phyloP scores from a whole-genome alignment of 345 rosid species.

The Durio zibethinus region DNA sequence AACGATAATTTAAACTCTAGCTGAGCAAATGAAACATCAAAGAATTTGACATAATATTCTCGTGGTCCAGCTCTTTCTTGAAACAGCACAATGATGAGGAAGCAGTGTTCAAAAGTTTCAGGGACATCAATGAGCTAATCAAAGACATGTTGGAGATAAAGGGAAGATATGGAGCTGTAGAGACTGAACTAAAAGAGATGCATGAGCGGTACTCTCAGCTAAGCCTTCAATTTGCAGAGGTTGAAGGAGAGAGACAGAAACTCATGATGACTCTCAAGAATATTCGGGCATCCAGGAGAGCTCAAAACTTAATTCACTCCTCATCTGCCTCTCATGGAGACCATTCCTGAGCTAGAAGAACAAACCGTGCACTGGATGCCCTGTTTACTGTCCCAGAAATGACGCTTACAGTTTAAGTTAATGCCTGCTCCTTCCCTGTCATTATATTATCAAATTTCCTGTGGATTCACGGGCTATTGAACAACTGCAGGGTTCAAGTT shows the following conservation, averaged over 20 bases:
- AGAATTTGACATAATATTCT: conserved; percentile 8
- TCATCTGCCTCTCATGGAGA: conserved; percentile 55
- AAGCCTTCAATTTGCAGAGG: conserved; percentile 97
- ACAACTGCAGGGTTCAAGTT: neutral
- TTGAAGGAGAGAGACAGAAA: conserved; percentile 97
- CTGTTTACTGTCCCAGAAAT: conserved; percentile 7
- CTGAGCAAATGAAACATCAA: conserved; percentile 1
- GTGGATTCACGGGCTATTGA: neutral
- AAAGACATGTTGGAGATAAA: conserved; percentile 77
- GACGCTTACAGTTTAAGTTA: neutral
- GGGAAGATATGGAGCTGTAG: conserved; percentile 60
- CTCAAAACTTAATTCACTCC: conserved; percentile 37
- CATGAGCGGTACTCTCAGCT: conserved; percentile 89
- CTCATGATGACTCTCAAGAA: conserved; percentile 94
- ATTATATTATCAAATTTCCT: conserved; percentile 12
- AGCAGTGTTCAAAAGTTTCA: conserved; percentile 86
- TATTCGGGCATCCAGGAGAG: conserved; percentile 65
- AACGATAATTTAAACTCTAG: neutral
- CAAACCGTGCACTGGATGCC: neutral
- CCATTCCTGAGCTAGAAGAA: conserved; percentile 19
- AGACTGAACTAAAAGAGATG: conserved; percentile 88
- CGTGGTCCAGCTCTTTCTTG: conserved; percentile 70
- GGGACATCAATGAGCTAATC: conserved; percentile 84
- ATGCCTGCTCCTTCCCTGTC: neutral
- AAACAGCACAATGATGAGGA: conserved; percentile 77